phyloP scores from a whole-genome alignment of 2,329 filamentous ascomycete species.

The Colletotrichum camelliae region DNA sequence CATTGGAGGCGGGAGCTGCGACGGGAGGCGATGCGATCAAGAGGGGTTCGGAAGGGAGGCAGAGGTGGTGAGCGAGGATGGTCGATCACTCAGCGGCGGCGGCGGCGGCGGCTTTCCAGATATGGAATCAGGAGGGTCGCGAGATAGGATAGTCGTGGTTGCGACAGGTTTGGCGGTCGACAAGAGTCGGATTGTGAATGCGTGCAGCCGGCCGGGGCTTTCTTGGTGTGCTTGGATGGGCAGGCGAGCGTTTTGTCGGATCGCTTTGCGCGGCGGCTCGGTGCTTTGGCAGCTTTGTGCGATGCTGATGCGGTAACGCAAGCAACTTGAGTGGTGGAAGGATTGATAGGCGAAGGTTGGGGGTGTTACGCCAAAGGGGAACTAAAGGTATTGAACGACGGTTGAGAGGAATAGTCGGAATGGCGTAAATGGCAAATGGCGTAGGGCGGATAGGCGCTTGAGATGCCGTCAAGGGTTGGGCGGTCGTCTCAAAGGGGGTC shows the following conservation, averaged over 20 bases:
- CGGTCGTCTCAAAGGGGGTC: not conserved
- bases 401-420: not conserved
- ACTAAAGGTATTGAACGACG: not conserved
- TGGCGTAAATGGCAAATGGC: not conserved
- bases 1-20: conserved; percentile 9
- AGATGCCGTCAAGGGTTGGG: not conserved
- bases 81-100: not conserved
- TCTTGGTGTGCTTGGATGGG: not conserved
- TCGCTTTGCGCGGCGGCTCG: not conserved
- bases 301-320: not conserved
- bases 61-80: not conserved
- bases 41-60: not conserved
- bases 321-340: not conserved
- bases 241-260: not conserved
- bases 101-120: not conserved
- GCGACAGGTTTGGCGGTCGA: not conserved
- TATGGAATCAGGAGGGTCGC: not conserved
- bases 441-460: not conserved
- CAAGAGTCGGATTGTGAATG: not conserved
- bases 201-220: conserved; percentile 5
- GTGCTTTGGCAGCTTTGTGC: not conserved
- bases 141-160: not conserved
- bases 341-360: not conserved
- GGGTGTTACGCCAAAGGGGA: not conserved
- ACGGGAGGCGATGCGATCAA: not conserved